Evolutionary conservation across 1,284 basidiomycete genomes (phyloP), one percentile per base, ranked within the genome.

Genomic region (Afroboletus lepidellus): DNA sequence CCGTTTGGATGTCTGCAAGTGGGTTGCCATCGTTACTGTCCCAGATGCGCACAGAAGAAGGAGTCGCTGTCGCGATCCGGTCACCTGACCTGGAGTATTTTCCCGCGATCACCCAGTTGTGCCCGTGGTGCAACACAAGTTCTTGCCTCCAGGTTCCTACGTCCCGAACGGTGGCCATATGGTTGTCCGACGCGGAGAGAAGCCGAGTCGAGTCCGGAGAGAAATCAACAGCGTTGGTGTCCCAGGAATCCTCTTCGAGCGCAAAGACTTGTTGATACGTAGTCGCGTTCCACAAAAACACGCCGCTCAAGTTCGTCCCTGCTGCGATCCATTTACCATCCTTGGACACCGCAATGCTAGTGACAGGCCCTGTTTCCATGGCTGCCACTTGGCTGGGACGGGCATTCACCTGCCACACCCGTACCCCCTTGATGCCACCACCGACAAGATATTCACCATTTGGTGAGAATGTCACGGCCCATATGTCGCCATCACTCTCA

Each of bases 31-130:
- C 12, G 29, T 30, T 30, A 13, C 29, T 11, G 29, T 30, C 29
- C 29, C 29, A 30, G 29, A 51, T 29, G 13, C 16, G 38, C 24
- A 51, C 13, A 3, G 30, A 21, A 0, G 21, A 2, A 0, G 0
- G 1, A 23, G 45, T 44, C 2, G 41, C 50, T 3, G 46, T 54
- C 1, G 46, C 55, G 24, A 57, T 41, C 3, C 33, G 41, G 13
- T 46, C 50, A 3, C 51, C 56, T 1, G 6, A 27, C 1, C 45
- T 41, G 8, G 55, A 54, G 33, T 48, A 54, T n/a, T 46, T 54
- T 9, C 45, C 51, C 2, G 42, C 30, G 5, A 11, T 11, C 8
- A 54, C 34, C 3, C 7, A 2, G 23, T n/a, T 16, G 41, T 3
- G 3, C 1, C 13, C 9, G 21, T 29, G 33, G 16, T 2, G 5